Base-by-base conservation (phyloP, 2,329 filamentous ascomycete species). In the Rugonectria rugulosa region DNA sequence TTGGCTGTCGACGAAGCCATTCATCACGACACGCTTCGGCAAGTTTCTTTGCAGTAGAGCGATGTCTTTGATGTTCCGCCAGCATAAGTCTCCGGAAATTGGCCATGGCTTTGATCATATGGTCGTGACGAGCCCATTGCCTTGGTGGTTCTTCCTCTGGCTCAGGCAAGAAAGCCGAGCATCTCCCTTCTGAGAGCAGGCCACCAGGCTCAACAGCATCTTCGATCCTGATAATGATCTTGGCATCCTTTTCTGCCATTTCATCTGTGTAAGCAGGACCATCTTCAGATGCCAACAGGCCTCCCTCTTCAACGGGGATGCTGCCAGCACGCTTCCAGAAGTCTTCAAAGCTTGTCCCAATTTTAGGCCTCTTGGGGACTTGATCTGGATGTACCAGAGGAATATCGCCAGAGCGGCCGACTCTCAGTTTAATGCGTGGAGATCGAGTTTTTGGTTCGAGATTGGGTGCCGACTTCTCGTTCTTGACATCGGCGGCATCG, bases 111-210 rank as follows among this genome's bases (percentile, higher is more conserved):
- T 88, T 88, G 40, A 90, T 80, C 48, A 98, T 81, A 70, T 98
- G 91, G 68, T 98, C 93, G 68, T 86, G 84, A 64, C 96, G 92
- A n/a, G 89, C 87, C 79, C 91, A 98, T 67, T 95, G 91, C 47
- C 84, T 82, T 0, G 86, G 84, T 0, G 90, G 90, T 65, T 96
- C 90, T 53, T 91, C 87, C 56, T 77, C 78, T 11, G 86, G 79
- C 60, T 95, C 90, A 0, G 90, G 90, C 15, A 87, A 81, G 64
- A 90, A 95, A 20, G 88, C 76, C 3, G 87, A 88, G 69, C 90
- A 94, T 56, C 82, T 81, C 56, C 87, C 85, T 49, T 81, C 77
- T 45, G 89, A 92, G 23, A 97, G 79, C 4, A 92, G 71, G 2
- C 92, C 91, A 14, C 92, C 93, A 5, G 87, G 84, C 66, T 90